Base-by-base conservation (phyloP, 208 protist genomes). In the Acanthamoeba healyi region DNA sequence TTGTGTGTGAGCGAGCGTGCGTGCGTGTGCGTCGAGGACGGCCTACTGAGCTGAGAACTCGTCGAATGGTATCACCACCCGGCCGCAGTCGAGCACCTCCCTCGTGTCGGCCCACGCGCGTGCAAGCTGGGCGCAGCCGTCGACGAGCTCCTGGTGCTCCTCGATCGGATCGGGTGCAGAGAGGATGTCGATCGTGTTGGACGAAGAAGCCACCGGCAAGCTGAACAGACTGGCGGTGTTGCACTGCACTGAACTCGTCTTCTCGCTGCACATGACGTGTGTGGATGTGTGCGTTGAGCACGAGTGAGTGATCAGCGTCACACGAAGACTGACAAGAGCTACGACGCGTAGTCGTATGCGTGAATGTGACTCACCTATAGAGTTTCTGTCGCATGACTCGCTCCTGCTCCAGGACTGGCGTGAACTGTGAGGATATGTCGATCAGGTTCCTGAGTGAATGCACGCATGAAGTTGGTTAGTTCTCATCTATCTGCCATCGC, bases 21-120 rank as follows among this genome's bases (percentile, higher is more conserved):
- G 61, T 12, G 29, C n/a, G 26, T 70, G 49, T 15, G 49, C 49
- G 49, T 54, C 6, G 49, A 54, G 10, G 49, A n/a, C 4, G 58
- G 26, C 10, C n/a, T 32, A 77, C 34, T 36, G 67, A 9, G 34
- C 67, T 3, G 67, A 77, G 29, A 77, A 77, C 6, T 77, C 67
- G 36, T 77, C 67, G 67, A 77, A 77, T 22, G 67, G 67, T 24
- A 77, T 77, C 67, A 77, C 67, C 67, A 77, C 67, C 22, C 67
- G 67, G 17, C 67, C 67, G 67, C 29, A 77, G 67, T 77, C 67
- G 67, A 0, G n/a, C 67, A 77, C 67, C 29, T 77, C 67, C 19
- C 44, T 77, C 29, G 67, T 77, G 24, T 77, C 32, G 29, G 67
- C 38, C 67, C 67, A 77, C 2, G 67, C 67, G 19, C 29, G 67